A percentile compares a stretch with the other conserved stretches of the same genome.
Conservation (phyloP, 2,329 filamentous ascomycete genomes). For the Aspergillus fischeri region DNA sequence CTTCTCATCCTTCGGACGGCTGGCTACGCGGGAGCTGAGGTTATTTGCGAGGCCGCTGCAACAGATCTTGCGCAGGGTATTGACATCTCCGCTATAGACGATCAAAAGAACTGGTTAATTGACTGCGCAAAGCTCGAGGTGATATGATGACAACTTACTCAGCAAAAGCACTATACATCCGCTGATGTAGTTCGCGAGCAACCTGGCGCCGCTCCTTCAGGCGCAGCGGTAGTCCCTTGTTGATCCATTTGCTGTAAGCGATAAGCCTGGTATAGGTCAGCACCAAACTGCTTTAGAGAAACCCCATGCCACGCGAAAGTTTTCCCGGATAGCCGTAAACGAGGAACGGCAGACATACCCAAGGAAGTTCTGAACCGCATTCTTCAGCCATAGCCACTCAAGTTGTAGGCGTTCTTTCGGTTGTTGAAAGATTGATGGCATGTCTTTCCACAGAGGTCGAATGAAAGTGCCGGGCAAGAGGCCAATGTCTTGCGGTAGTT, state of each 20-base stretch:
- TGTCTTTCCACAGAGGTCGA: slow-evolving; percentile 34
- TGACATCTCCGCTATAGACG: slow-evolving; percentile 30
- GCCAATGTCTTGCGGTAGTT: slow-evolving; percentile 44
- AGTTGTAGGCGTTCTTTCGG: slow-evolving; percentile 33
- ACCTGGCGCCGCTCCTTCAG: slow-evolving; percentile 32
- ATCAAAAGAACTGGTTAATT: slow-evolving; percentile 13
- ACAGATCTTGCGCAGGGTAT: slow-evolving; percentile 33
- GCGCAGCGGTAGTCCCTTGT: slow-evolving; percentile 32
- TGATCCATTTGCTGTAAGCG: slow-evolving; percentile 30
- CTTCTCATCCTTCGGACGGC: slow-evolving; percentile 27
- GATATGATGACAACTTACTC: slow-evolving; percentile 29
- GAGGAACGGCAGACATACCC: slow-evolving; percentile 24
- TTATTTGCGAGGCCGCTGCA: slow-evolving; percentile 35
- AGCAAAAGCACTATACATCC: slow-evolving; percentile 48
- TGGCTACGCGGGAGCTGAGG: slow-evolving; percentile 31
- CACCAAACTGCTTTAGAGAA: background rate
- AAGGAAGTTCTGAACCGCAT: slow-evolving; percentile 29
- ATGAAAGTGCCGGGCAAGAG: slow-evolving; percentile 43
- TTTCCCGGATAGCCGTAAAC: slow-evolving; percentile 1
- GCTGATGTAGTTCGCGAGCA: slow-evolving; percentile 39
- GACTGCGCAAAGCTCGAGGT: slow-evolving; percentile 10
- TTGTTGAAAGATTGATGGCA: slow-evolving; percentile 38
- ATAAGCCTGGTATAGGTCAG: slow-evolving; percentile 25
- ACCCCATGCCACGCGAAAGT: background rate
- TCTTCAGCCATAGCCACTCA: slow-evolving; percentile 40